phyloP scores from a whole-genome alignment of 2,329 filamentous ascomycete species.

The Verticillium longisporum region DNA sequence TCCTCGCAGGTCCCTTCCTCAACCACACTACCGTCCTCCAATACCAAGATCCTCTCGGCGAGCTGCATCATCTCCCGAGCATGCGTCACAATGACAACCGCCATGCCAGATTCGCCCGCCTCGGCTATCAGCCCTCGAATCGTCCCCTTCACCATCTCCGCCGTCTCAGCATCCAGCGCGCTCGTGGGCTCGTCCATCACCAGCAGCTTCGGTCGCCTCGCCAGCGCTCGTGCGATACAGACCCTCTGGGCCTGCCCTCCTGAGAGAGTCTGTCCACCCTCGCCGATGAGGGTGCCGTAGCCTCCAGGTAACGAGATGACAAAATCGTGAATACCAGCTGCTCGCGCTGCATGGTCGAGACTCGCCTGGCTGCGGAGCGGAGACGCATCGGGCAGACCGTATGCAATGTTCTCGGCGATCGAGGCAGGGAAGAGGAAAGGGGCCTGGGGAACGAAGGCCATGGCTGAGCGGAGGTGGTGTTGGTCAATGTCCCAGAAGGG shows the following conservation, averaged over 20 bases:
- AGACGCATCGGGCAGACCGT: conserved; percentile 58
- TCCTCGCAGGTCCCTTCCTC: conserved; percentile 61
- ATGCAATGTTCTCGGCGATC: conserved; percentile 74
- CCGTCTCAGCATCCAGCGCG: conserved; percentile 65
- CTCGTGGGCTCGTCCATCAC: conserved; percentile 85
- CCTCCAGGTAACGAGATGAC: conserved; percentile 58
- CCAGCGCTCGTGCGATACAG: conserved; percentile 72
- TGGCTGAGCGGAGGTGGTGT: conserved; percentile 48
- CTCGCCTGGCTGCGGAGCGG: conserved; percentile 36
- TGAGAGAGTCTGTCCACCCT: conserved; percentile 66
- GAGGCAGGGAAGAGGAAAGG: conserved; percentile 73
- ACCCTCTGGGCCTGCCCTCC: conserved; percentile 81
- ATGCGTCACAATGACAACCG: conserved; percentile 79
- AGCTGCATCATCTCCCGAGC: conserved; percentile 79
- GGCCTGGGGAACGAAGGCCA: conserved; percentile 63
- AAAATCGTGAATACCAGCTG: conserved; percentile 69
- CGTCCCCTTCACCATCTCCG: conserved; percentile 56
- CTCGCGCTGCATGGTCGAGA: conserved; percentile 44
- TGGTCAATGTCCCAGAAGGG: conserved; percentile 56
- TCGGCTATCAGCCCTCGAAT: conserved; percentile 45
- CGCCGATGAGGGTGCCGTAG: conserved; percentile 63
- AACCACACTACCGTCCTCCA: conserved; percentile 61
- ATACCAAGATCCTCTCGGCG: conserved; percentile 65
- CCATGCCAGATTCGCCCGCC: conserved; percentile 35
- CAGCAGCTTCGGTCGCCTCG: conserved; percentile 63